These are phyloP conservation scores for Linnemannia zychae DNA, from an alignment of 192 early-diverging fungal species.

Conservation along the genomic window DNA sequence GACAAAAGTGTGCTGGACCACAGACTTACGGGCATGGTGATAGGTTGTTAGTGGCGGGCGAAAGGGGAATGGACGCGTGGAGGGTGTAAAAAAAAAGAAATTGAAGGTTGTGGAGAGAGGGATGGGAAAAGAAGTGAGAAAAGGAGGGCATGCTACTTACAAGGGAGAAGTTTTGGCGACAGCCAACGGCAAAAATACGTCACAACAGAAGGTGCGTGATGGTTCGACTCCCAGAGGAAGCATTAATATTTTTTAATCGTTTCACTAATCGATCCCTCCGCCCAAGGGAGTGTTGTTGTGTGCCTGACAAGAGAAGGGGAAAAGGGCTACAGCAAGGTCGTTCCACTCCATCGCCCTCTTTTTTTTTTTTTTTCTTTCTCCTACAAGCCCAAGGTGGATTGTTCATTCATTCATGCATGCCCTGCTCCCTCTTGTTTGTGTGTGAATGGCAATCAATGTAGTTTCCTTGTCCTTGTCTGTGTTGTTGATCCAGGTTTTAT, in stretches of 20 bases:
- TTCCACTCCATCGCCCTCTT: too few relatives aligned
- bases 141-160: not conserved
- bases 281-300: too few relatives aligned
- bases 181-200: conserved; percentile 20
- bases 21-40: conserved; percentile 46
- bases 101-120: not conserved
- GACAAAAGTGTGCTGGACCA: not conserved
- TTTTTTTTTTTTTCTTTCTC: too few relatives aligned
- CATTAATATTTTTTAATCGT: not conserved
- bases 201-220: not conserved
- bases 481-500: too few relatives aligned
- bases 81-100: not conserved
- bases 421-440: too few relatives aligned
- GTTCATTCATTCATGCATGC: too few relatives aligned
- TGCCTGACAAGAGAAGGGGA: too few relatives aligned
- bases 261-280: not conserved
- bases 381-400: too few relatives aligned
- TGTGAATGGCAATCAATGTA: too few relatives aligned
- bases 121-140: not conserved
- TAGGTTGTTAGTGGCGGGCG: not conserved
- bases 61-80: not conserved
- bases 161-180: not conserved
- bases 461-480: too few relatives aligned
- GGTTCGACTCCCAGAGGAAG: conserved; percentile 10
- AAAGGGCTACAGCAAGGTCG: too few relatives aligned